phyloP scores from a whole-genome alignment of 139 green algal genomes.

The Tetradesmus lagerheimii region DNA sequence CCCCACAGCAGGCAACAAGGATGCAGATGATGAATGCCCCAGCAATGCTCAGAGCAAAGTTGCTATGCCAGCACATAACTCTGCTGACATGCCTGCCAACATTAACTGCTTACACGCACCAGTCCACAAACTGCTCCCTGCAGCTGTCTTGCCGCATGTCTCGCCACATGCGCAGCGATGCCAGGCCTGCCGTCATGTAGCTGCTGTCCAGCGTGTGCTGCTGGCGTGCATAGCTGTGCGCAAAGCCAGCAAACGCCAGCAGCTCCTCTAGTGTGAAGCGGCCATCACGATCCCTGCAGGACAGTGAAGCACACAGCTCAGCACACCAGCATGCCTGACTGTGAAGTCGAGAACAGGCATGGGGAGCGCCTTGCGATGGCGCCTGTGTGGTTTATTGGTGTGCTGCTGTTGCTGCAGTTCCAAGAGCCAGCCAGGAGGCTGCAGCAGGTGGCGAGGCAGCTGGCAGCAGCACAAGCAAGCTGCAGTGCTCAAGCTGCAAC shows the following conservation, averaged over 20 bases:
- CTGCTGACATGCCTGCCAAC: not conserved
- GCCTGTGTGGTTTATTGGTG: too few relatives aligned
- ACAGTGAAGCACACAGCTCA: not conserved
- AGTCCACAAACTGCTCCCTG: slow-evolving; percentile 25
- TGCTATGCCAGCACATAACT: not conserved
- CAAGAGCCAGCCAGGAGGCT: too few relatives aligned
- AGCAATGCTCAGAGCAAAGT: too few relatives aligned
- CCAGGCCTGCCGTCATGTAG: slow-evolving; percentile 9
- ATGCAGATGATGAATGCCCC: too few relatives aligned
- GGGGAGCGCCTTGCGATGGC: not conserved
- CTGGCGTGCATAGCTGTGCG: not conserved
- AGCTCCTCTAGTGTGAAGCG: slow-evolving; percentile 37
- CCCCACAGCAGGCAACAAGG: too few relatives aligned
- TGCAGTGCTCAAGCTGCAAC: not conserved
- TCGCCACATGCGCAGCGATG: slow-evolving; percentile 26
- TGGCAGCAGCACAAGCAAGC: not conserved
- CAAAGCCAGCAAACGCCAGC: slow-evolving; percentile 15
- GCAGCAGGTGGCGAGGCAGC: too few relatives aligned
- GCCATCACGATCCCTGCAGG: slow-evolving; percentile 32
- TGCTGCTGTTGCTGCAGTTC: too few relatives aligned
- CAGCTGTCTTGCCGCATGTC: not conserved
- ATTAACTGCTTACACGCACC: not conserved
- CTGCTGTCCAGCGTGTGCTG: not conserved
- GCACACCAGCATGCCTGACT: too few relatives aligned
- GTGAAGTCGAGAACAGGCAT: too few relatives aligned